Evolutionary conservation across 2,329 filamentous ascomycete genomes (phyloP), one percentile per base, ranked within the genome.

Genomic region (Pseudogymnoascus sp.): DNA sequence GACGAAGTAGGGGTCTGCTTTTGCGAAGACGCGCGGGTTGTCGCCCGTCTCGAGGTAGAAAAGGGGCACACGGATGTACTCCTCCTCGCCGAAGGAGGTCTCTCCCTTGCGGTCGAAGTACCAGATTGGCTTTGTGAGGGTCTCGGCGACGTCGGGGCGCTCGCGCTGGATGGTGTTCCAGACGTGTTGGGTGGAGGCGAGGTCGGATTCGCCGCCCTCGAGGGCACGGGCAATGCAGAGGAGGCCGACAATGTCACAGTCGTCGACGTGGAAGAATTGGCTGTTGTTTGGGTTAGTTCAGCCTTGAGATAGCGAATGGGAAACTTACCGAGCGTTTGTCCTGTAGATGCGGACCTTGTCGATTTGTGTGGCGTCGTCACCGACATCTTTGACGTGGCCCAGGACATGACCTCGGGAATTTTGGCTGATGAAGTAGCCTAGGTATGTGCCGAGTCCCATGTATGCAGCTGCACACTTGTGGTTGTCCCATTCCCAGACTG

Each of bases 41-140:
- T 36, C 54, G 5, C 81, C 83, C 4, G 82, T 84, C 77, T 95
- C 90, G 3, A 92, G 77, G 72, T 92, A 95, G 67, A 94, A 84
- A 15, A 96, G 84, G 10, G 83, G 81, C 33, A 87, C 84, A 44
- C 81, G 79, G 68, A 90, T 89, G 75, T 85, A 95, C 62, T 86
- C 85, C 61, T 92, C 84, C 74, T 95, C 81, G 10, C 89, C 90
- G 11, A 79, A 76, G 21, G 85, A 89, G 1, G 83, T 84, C 77
- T 96, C 91, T 9, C 91, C 91, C 77, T 96, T 96, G 61, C 91
- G 87, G 74, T 96, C 91, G 73, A 95, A 93, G 77, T 95, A 94
- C 91, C 91, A 96, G 65, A 91, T 84, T 0, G 91, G 90, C 71
- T 86, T 76, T 1, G 88, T 87, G 60, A 96, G 78, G 5, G 86